Evolutionary conservation across 1,284 basidiomycete species (phyloP), one percentile per base, ranked within the genome.

Genomic region (Phylloboletellus chloephorus): DNA sequence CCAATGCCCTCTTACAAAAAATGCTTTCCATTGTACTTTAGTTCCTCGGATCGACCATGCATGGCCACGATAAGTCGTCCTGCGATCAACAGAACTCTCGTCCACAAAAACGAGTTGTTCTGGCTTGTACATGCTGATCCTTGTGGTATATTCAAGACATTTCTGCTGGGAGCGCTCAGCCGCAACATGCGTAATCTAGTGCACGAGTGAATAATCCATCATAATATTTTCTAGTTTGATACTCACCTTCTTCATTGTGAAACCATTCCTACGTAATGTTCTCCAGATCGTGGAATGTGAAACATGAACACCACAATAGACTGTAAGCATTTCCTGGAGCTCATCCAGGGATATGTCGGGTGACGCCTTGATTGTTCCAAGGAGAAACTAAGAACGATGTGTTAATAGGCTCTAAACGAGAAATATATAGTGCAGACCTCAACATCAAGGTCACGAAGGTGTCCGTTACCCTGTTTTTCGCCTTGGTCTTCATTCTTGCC

Each of bases 161-260:
- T 37, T 46, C 3, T 16, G 2, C 3, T 9, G 23, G 0, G 39
- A 47, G 1, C 16, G 3, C 13, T 47, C 44, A 3, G 19, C 31
- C 3, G 32, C 35, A 36, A 47, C 26, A 8, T 6, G 3, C 7
- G 30, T 47, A 4, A 47, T 24, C 45, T 47, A 32, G n/a, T n/a
- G n/a, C n/a, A n/a, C n/a, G n/a, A n/a, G n/a, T n/a, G n/a, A n/a
- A n/a, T n/a, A n/a, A n/a, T n/a, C n/a, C n/a, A n/a, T n/a, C n/a
- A n/a, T n/a, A n/a, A n/a, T n/a, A n/a, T n/a, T n/a, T n/a, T n/a
- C n/a, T n/a, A n/a, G n/a, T n/a, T n/a, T n/a, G n/a, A n/a, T n/a
- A n/a, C n/a, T n/a, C n/a, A 43, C 41, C 21, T 43, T 42, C 4
- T 42, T 43, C 36, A 43, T 38, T 3, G 31, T 42, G 22, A 33